Evolutionary conservation across 1,139 yeast species (phyloP), one percentile per base, ranked within the genome.

Genomic region (Debaryomyces sp.): DNA sequence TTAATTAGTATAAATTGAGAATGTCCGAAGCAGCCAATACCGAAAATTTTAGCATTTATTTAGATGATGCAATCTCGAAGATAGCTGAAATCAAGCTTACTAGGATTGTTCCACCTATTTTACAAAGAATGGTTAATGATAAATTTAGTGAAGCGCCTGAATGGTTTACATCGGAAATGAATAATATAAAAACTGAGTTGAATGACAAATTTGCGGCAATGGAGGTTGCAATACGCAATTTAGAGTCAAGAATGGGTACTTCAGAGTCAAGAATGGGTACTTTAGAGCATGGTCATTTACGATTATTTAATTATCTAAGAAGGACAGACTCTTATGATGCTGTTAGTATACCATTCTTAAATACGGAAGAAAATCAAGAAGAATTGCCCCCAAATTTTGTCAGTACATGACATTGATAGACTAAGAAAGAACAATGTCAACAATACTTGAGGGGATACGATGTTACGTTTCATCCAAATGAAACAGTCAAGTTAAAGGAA

Each of bases 361-460:
- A 39, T 34, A 33, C 27, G 6, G 17, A 37, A 53, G 50, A 23
- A 47, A 53, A 35, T 52, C 50, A 13, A 17, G 39, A 30, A 35
- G 55, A 52, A 26, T 49, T 54, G 15, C 50, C 45, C 35, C 48
- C 54, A n/a, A 37, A 52, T 54, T 34, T 51, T 50, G n/a, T 43
- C 45, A 6, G 36, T 37, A 21, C 23, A 37, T 22, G 42, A 44
- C 13, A 44, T 44, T 30, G 46, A 44, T 38, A 24, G n/a, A 3
- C 13, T 44, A 23, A 44, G 26, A 3, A 32, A 12, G 17, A 37
- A 6, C 24, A 44, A 15, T 44, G 46, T 17, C 27, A 32, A 32
- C 15, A 6, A 24, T 44, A 44, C 17, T 44, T 44, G 39, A 32
- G 18, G 21, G 46, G 42, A 22, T 44, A 44, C 10, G 23, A 23